A percentile compares a stretch with the other conserved stretches of the same genome.
Conservation (phyloP, 1,139 yeast species). For the Williopsis jadinii region DNA sequence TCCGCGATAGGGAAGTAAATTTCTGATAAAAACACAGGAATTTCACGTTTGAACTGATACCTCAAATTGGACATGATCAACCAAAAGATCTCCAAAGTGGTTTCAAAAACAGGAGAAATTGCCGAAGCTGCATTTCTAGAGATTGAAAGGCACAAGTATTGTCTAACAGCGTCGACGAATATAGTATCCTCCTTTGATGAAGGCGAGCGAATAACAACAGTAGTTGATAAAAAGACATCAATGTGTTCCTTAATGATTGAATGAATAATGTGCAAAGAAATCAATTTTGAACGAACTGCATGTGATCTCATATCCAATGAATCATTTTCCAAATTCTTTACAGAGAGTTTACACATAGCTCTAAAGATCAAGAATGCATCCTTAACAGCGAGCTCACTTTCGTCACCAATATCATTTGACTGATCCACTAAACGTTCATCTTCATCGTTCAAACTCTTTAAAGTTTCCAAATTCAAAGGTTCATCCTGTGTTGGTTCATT, state of each 20-base stretch:
- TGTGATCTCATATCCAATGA: constrained; percentile 82
- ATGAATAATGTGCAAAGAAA: constrained; percentile 84
- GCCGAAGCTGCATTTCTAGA: constrained; percentile 93
- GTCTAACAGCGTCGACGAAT: constrained; percentile 75
- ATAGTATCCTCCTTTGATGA: constrained; percentile 54
- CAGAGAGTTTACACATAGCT: constrained; percentile 89
- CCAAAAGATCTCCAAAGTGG: constrained; percentile 92
- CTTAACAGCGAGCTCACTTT: constrained; percentile 64
- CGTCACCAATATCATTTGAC: constrained; percentile 34
- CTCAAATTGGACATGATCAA: constrained; percentile 74
- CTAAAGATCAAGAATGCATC: constrained; percentile 92
- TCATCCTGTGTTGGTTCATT: constrained; percentile 10
- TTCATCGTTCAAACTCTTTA: constrained; percentile 51
- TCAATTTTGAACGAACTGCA: constrained; percentile 81
- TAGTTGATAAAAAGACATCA: constrained; percentile 66
- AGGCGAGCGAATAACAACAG: constrained; percentile 52
- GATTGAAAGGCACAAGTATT: constrained; percentile 73
- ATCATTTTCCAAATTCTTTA: constrained; percentile 70
- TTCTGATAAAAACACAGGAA: constrained; percentile 89
- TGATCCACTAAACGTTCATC: constrained; percentile 50
- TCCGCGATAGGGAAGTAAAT: constrained; percentile 93
- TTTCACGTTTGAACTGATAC: constrained; percentile 82
- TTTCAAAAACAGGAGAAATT: constrained; percentile 85
- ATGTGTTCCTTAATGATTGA: constrained; percentile 81
- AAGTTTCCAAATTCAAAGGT: constrained; percentile 50